phyloP scores from a whole-genome alignment of 306 rosid genomes.

The Vachellia collinsii region DNA sequence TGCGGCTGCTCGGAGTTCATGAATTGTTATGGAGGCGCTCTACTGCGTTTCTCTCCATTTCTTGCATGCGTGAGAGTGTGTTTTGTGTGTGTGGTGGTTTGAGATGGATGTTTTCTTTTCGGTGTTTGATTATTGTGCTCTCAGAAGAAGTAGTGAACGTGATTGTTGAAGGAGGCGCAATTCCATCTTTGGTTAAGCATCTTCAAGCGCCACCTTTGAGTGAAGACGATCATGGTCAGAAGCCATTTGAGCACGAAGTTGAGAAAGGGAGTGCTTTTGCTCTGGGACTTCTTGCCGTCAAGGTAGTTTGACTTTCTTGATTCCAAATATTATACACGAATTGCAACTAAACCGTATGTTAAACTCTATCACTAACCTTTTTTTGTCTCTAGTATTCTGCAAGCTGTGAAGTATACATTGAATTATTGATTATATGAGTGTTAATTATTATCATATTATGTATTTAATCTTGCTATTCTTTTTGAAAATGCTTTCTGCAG shows the following conservation, averaged over 20 bases:
- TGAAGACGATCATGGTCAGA: conserved; percentile 50
- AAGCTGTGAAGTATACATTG: neutral
- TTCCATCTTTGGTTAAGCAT: conserved; percentile 81
- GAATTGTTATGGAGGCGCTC: neutral
- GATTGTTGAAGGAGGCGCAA: conserved; percentile 87
- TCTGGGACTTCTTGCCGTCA: conserved; percentile 86
- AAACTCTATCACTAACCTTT: neutral
- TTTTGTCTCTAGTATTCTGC: neutral
- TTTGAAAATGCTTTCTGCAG: conserved; percentile 54
- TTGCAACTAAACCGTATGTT: conserved; percentile 1
- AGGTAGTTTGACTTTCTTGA: conserved; percentile 48
- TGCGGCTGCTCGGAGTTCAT: neutral
- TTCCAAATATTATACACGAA: conserved; percentile 4
- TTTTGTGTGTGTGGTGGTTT: too few species aligned
- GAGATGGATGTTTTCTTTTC: too few species aligned
- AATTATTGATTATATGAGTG: neutral
- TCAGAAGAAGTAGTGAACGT: conserved; percentile 84
- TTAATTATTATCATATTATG: neutral
- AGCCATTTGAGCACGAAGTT: conserved; percentile 81
- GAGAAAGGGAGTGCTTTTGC: conserved; percentile 94
- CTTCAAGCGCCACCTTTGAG: conserved; percentile 64
- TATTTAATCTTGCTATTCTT: conserved; percentile 2
- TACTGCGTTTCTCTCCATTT: neutral
- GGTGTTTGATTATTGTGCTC: conserved; percentile 10
- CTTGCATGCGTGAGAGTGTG: neutral